phyloP scores from a whole-genome alignment of 2,329 filamentous ascomycete species.

The Penicillium hesseltinei region DNA sequence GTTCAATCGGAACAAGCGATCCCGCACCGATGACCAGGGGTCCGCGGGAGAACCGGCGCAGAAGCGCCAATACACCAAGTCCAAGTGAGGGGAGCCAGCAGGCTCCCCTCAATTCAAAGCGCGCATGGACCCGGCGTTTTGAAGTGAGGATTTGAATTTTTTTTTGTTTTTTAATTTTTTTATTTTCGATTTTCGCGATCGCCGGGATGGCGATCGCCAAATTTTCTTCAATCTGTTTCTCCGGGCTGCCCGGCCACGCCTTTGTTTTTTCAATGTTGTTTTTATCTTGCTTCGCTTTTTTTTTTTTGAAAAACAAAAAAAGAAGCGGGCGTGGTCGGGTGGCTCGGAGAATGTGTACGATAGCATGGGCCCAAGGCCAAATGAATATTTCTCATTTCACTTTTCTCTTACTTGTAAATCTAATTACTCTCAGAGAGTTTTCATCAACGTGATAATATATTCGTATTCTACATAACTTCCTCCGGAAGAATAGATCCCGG shows the following conservation, averaged over 20 bases:
- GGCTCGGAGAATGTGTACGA: conserved; percentile 20
- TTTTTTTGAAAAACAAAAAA: conserved; percentile 10
- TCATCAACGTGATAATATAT: conserved; percentile 8
- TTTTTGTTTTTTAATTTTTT: not conserved
- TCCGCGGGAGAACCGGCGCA: conserved; percentile 9
- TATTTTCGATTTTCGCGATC: not conserved
- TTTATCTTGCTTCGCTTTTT: conserved; percentile 2
- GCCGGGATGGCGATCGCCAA: not conserved
- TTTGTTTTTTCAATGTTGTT: conserved; percentile 4
- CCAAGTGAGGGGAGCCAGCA: conserved; percentile 8
- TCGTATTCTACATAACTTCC: conserved; percentile 23
- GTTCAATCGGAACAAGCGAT: conserved; percentile 13
- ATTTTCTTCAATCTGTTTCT: conserved; percentile 3
- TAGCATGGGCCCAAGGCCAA: conserved; percentile 20
- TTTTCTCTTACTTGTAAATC: not conserved
- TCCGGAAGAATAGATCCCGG: conserved; percentile 4
- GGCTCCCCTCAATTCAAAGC: not conserved
- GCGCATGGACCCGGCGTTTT: conserved; percentile 11
- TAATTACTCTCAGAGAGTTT: not conserved
- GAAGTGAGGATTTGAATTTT: not conserved
- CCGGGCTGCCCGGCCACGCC: conserved; percentile 5
- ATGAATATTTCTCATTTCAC: conserved; percentile 9
- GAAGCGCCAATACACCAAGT: conserved; percentile 16
- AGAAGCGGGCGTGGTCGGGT: conserved; percentile 9
- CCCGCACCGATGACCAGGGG: conserved; percentile 12